These are phyloP conservation scores for Hygrocybe punicea DNA, from an alignment of 768 basidiomycete species.

Conservation along the genomic window DNA sequence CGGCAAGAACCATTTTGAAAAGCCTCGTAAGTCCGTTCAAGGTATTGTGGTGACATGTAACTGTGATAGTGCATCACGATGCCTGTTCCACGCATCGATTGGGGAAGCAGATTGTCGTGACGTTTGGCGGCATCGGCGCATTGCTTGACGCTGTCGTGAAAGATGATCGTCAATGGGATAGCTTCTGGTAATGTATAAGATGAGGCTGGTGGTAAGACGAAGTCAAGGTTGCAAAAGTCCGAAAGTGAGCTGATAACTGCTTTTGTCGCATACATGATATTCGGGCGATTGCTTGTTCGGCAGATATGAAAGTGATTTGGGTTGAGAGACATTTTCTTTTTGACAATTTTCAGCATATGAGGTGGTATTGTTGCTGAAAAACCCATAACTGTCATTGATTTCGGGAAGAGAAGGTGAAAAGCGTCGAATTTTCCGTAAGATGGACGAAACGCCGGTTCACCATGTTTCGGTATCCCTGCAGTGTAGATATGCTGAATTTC, in stretches of 20 bases:
- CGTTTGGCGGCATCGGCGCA: constrained; percentile 4
- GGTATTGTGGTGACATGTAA: constrained; percentile 26
- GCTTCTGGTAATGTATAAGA: constrained; percentile 1
- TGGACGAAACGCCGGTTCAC: constrained; percentile 23
- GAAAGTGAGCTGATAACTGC: constrained; percentile 16
- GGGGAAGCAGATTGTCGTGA: constrained; percentile 13
- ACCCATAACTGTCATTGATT: constrained; percentile 7
- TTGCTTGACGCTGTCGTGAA: constrained; percentile 14
- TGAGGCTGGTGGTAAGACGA: constrained; percentile 15
- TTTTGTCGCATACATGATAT: constrained; percentile 31
- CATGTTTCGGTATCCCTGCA: constrained; percentile 18
- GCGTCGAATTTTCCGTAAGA: constrained; percentile 20
- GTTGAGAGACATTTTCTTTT: constrained; percentile 7
- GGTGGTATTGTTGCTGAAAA: constrained; percentile 23
- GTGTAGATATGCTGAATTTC: constrained; percentile 24
- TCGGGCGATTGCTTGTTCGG: constrained; percentile 24
- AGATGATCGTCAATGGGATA: constrained; percentile 12
- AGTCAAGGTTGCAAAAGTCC: constrained; percentile 24
- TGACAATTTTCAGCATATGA: constrained; percentile 20
- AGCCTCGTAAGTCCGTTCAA: constrained; percentile 17
- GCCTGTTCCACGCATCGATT: background rate
- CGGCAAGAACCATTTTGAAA: constrained; percentile 14
- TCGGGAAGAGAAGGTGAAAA: constrained; percentile 9
- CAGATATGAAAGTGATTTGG: constrained; percentile 11
- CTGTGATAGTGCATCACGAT: constrained; percentile 28